Percentiles rank a stretch among this genome's conserved stretches.
Evolutionary conservation across 179 eudicot genomes (phyloP).

Genomic region (Patellifolia procumbens): DNA sequence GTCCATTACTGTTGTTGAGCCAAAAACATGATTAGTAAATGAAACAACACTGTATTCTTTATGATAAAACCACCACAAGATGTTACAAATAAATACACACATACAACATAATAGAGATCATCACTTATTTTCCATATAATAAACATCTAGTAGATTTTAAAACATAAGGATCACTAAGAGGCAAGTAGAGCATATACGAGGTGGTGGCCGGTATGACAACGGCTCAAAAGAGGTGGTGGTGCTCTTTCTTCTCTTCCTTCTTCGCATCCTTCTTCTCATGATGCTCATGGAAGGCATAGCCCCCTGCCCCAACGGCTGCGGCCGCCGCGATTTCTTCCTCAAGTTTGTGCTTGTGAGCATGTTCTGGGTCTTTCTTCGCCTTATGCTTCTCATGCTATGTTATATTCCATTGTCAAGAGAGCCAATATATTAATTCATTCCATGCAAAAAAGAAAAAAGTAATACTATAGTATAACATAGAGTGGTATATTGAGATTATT

Average conservation of each 20-base stretch:
- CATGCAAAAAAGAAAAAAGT: neutral
- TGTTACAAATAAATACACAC: neutral
- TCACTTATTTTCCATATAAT: neutral
- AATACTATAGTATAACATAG: no score
- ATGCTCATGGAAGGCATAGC: constrained; percentile 40
- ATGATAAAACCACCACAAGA: neutral
- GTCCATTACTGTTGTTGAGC: no score
- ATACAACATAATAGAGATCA: neutral
- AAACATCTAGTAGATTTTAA: neutral
- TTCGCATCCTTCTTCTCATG: constrained; percentile 39
- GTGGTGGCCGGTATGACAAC: no score
- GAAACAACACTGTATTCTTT: neutral
- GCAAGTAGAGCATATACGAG: neutral
- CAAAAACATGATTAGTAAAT: neutral
- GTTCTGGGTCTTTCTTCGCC: constrained; percentile 37
- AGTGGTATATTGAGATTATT: no score
- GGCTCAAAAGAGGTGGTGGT: constrained; percentile 23
- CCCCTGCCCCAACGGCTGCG: constrained; percentile 28
- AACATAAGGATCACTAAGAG: neutral
- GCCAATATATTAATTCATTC: neutral
- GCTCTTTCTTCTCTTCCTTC: constrained; percentile 32
- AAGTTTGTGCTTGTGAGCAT: constrained; percentile 37
- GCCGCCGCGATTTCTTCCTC: constrained; percentile 35
- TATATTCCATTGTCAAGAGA: no score
- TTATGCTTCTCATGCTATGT: constrained; percentile 41